Conservation (phyloP, 768 basidiomycete species). For the Leccinum longicurvipes region DNA sequence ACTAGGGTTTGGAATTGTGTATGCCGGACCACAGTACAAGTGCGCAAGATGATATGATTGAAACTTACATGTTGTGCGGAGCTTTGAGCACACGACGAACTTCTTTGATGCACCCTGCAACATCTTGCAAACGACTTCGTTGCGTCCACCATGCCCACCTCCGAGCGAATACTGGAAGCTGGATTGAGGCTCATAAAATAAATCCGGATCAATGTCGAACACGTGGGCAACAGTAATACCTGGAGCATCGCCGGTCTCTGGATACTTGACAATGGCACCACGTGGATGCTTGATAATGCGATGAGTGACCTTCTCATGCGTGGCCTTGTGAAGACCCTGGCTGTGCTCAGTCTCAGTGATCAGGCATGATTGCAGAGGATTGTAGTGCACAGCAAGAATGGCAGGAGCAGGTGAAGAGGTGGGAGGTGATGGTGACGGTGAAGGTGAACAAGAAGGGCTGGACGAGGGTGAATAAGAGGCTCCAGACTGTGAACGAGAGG, state of each 20-base stretch:
- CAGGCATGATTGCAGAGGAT: not conserved
- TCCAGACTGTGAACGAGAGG: too few relatives aligned
- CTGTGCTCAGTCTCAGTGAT: not conserved
- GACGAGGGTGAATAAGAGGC: not conserved
- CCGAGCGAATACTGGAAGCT: slow-evolving; percentile 5
- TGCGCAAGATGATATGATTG: slow-evolving; percentile 55
- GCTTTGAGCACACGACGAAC: not conserved
- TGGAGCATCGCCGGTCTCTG: not conserved
- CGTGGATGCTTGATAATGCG: not conserved
- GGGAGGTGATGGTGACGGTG: not conserved
- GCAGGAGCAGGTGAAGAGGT: not conserved
- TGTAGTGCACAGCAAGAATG: not conserved
- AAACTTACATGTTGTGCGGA: not conserved
- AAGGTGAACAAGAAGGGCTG: not conserved
- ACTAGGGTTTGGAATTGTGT: slow-evolving; percentile 38
- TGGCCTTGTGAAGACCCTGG: not conserved
- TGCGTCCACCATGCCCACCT: not conserved
- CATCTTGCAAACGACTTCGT: not conserved
- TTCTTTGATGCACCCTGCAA: not conserved
- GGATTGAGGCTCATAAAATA: not conserved
- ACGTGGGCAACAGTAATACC: not conserved
- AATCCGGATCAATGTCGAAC: not conserved
- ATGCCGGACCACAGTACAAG: slow-evolving; percentile 71
- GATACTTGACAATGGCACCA: not conserved
- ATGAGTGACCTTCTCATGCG: not conserved